Percentiles rank a stretch among this genome's conserved stretches.
These are phyloP conservation scores for Phytophthora megakarya DNA, from an alignment of 352 stramenopile species.

Conservation along the genomic window DNA sequence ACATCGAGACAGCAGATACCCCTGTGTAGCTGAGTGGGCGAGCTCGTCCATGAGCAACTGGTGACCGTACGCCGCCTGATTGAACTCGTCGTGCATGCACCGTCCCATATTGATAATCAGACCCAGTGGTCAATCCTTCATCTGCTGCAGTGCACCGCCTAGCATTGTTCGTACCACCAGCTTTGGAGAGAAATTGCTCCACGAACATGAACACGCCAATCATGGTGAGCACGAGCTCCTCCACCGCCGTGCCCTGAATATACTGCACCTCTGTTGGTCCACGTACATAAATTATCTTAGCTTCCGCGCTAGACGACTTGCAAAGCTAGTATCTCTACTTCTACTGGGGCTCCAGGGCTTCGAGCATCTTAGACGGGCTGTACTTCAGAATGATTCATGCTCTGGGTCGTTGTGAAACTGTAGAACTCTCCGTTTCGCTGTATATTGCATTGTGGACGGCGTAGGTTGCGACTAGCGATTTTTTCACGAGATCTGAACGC, in stretches of 20 bases:
- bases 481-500: background rate
- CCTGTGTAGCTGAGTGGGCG: slow-evolving; percentile 92
- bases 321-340: too few species aligned
- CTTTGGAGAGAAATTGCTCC: slow-evolving; percentile 95
- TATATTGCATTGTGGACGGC: background rate
- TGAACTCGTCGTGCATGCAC: slow-evolving; percentile 99
- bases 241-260: slow-evolving; percentile 94
- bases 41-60: slow-evolving; percentile 95
- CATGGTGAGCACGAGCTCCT: slow-evolving; percentile 87
- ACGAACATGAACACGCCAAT: slow-evolving; percentile 95
- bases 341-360: too few species aligned
- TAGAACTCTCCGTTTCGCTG: background rate
- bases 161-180: slow-evolving; percentile 94
- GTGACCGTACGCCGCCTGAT: slow-evolving; percentile 98
- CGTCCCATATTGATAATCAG: slow-evolving; percentile 96
- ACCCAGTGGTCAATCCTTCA: slow-evolving; percentile 90
- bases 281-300: slow-evolving; percentile 96
- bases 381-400: too few species aligned
- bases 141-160: slow-evolving; percentile 77
- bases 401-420: too few species aligned
- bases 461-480: background rate
- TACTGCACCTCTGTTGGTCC: slow-evolving; percentile 97
- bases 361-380: too few species aligned
- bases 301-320: too few species aligned
- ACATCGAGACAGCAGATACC: slow-evolving; percentile 87